Conservation (phyloP, 345 rosid genomes). For the Salix exigua region DNA sequence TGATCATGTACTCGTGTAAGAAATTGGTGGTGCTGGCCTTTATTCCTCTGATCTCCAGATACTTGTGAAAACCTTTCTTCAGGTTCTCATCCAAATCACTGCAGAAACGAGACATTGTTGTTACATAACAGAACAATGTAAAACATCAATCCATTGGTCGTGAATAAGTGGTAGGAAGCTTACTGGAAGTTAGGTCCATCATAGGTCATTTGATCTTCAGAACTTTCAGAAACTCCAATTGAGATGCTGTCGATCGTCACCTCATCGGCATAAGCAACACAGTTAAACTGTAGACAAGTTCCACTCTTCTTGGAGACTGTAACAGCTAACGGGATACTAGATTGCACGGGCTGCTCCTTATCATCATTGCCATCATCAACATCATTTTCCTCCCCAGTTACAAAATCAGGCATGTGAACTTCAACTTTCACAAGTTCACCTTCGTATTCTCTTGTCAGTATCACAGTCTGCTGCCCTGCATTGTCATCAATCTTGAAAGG, state of each 20-base stretch:
- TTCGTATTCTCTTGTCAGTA: slow-evolving; percentile 57
- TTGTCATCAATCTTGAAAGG: slow-evolving; percentile 78
- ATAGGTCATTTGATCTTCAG: slow-evolving; percentile 60
- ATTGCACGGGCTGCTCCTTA: slow-evolving; percentile 41
- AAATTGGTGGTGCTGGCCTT: slow-evolving; percentile 67
- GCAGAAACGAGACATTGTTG: slow-evolving; percentile 6
- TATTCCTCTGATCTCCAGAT: slow-evolving; percentile 75
- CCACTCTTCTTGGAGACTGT: slow-evolving; percentile 58
- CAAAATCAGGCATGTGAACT: slow-evolving; percentile 88
- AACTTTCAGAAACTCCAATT: slow-evolving; percentile 44
- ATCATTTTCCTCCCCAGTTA: slow-evolving; percentile 50
- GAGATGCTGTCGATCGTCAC: slow-evolving; percentile 57
- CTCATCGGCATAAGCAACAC: slow-evolving; percentile 65
- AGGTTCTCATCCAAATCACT: slow-evolving; percentile 88
- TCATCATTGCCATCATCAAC: slow-evolving; percentile 36
- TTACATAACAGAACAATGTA: not conserved
- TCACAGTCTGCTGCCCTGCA: slow-evolving; percentile 55
- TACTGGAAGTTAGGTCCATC: slow-evolving; percentile 89
- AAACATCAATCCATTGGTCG: not conserved
- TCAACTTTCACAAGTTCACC: slow-evolving; percentile 69
- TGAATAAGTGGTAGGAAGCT: slow-evolving; percentile 16
- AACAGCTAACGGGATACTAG: slow-evolving; percentile 62
- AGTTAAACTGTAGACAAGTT: slow-evolving; percentile 53
- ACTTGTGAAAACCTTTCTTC: slow-evolving; percentile 72
- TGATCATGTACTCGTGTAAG: slow-evolving; percentile 88